Base-by-base conservation (phyloP, 2,329 filamentous ascomycete genomes). In the Thielaviopsis euricoi region DNA sequence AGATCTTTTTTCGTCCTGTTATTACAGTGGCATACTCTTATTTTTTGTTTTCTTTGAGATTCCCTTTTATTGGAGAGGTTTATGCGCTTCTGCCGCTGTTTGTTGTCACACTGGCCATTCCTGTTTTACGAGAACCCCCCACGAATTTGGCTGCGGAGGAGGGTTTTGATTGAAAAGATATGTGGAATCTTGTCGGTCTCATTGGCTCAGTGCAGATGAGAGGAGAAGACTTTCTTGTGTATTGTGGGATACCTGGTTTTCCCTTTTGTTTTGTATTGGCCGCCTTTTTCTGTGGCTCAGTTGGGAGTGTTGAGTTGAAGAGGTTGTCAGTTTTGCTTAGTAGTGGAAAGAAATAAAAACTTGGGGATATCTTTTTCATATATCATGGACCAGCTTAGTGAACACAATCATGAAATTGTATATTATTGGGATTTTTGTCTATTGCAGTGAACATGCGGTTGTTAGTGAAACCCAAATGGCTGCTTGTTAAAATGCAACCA, bases 181-280 rank as follows among this genome's bases (percentile, higher is more conserved):
- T 58, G 57, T 61, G 59, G 57, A 54, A 59, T 61, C 59, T 51
- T 43, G n/a, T 37, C 29, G 26, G 22, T 43, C 33, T 49, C 19
- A 7, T 17, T 43, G 40, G 29, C 52, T 9, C 9, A 17, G 25
- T n/a, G 21, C 50, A n/a, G 21, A 33, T 55, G 23, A 43, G 22
- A 29, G 23, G 26, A 51, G 51, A 33, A 9, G 23, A 25, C 40
- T 53, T 22, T 40, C 51, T 51, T 40, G 25, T 55, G 59, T 60
- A 60, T 56, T 57, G 59, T 60, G 59, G 59, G 56, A 60, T 60
- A 58, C 59, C 26, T 52, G 50, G 21, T 22, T n/a, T 52, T 25
- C 50, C 22, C 29, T 52, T 26, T 6, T 17, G 50, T 26, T 21
- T 48, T 48, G n/a, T 19, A n/a, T 21, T 48, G n/a, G 43, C n/a